Evolutionary conservation across 768 basidiomycete genomes (phyloP), one percentile per base, ranked within the genome.

Genomic region (Tephrocybe sp.): DNA sequence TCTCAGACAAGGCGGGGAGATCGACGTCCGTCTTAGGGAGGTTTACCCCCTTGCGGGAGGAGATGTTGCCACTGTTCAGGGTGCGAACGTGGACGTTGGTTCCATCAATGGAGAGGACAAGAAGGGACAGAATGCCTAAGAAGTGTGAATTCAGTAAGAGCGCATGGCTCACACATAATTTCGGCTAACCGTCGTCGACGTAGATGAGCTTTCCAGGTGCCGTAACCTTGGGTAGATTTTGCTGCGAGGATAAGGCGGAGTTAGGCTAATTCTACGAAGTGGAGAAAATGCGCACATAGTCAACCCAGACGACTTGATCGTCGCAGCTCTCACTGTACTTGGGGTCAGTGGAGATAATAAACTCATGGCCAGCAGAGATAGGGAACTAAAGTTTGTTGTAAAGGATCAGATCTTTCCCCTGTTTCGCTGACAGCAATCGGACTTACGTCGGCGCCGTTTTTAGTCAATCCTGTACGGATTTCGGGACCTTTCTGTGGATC

Each of bases 11-110:
- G 44, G 97, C 91, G 45, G 97, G 97, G 45, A 99, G 85, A 71
- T 99, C 97, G 61, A 99, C 97, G 11, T 86, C 79, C 55, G 97
- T 98, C 73, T 97, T 97, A 61, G 97, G 97, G 48, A 99, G 84
- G 72, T 99, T 99, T 74, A 98, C 97, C 64, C 97, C 97, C 77
- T 99, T 99, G 67, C 92, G 90, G 47, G 94, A 97, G 42, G 90
- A 91, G 59, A 99, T 86, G 33, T 76, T 86, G 47, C 94, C 97
- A 62, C 84, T 88, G 82, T 98, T 99, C 65, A 95, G 52, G 34
- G 89, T 79, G 55, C 89, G 88, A 57, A 97, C 94, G 51, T 75
- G 83, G 55, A 97, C 80, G 61, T 82, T 88, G 62, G 73, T 64
- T 42, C 89, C 86, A 52, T 95, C 93, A 61, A 97, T 82, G 55